A percentile compares a stretch with the other conserved stretches of the same genome.
phyloP scores from a whole-genome alignment of 371 early-diverging fungal genomes.

The Cokeromyces recurvatus region DNA sequence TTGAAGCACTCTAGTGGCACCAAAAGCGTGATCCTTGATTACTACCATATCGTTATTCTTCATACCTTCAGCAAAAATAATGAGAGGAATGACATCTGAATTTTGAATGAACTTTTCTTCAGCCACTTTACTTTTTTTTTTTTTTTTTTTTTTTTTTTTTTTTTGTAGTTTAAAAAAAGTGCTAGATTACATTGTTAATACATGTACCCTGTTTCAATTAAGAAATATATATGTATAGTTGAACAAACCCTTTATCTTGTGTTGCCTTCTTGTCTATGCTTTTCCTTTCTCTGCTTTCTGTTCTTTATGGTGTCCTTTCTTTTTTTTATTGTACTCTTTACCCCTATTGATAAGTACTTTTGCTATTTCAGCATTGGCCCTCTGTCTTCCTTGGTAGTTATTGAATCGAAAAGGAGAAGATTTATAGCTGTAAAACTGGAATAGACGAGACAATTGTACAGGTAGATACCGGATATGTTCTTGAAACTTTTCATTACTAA shows the following conservation, averaged over 20 bases:
- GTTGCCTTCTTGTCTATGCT: background rate
- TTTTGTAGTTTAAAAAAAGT: too few relatives aligned
- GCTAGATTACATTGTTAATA: too few relatives aligned
- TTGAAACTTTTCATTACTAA: background rate
- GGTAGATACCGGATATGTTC: background rate
- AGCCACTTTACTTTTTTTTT: too few relatives aligned
- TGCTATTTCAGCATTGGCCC: background rate
- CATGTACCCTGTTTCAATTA: too few relatives aligned
- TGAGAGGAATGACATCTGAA: background rate
- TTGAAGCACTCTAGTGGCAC: background rate
- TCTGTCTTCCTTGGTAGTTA: background rate
- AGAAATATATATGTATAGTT: too few relatives aligned
- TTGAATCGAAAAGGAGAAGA: background rate
- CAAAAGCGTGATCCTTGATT: background rate
- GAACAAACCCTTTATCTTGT: too few relatives aligned
- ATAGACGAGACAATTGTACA: background rate
- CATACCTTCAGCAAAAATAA: conserved; percentile 1
- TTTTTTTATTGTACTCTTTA: conserved; percentile 2
- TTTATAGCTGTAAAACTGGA: background rate
- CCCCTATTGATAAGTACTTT: background rate
- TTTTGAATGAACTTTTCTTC: background rate
- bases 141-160: too few relatives aligned
- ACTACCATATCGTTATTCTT: background rate
- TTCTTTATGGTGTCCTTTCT: background rate
- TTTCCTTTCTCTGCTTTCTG: background rate